Evolutionary conservation across 2,329 filamentous ascomycete species (phyloP), one percentile per base, ranked within the genome.

Genomic region (Pseudogymnoascus sp.): DNA sequence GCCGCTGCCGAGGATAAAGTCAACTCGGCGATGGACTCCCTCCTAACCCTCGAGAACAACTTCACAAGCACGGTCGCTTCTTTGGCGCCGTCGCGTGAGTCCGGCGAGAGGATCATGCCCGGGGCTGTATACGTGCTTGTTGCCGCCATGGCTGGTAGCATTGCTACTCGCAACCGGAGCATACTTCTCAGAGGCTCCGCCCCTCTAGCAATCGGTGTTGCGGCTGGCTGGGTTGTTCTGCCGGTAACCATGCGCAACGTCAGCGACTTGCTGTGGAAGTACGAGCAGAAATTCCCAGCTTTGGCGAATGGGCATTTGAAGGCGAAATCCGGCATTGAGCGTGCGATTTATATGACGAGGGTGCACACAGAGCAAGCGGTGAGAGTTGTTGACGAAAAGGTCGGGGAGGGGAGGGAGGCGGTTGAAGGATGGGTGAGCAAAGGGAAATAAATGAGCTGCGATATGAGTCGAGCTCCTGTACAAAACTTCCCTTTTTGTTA

Each of bases 161-260:
- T 99, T 74, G 80, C 97, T 63, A 86, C 90, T 63, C 87, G 93
- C 67, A 96, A 96, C 80, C 87, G 93, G 70, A 93, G 89, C 76
- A 83, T 97, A 67, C 75, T 96, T 66, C 79, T 99, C 62, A 87
- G 95, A 69, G 87, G 88, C 62, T 80, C 87, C 1, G 83, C 90
- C 1, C 95, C 95, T 10, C 77, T 93, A 60, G 87, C 88, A 19
- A 85, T 97, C 46, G 95, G 93, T 68, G 79, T 96, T 67, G 87
- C 87, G 63, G 90, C 92, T 63, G 92, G 90, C 64, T 95, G 92
- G 86, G 81, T 87, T 65, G 87, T 96, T 40, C 78, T 99, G 59
- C 95, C 95, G 50, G 81, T 95, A 67, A 99, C 95, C 44, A 96
- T 92, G 83, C 81, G 85, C 75, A 99, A 99, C 77, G 86, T 96